These are phyloP conservation scores for Arabidopsis arenosa DNA, from an alignment of 345 rosid genomes.

Conservation along the genomic window DNA sequence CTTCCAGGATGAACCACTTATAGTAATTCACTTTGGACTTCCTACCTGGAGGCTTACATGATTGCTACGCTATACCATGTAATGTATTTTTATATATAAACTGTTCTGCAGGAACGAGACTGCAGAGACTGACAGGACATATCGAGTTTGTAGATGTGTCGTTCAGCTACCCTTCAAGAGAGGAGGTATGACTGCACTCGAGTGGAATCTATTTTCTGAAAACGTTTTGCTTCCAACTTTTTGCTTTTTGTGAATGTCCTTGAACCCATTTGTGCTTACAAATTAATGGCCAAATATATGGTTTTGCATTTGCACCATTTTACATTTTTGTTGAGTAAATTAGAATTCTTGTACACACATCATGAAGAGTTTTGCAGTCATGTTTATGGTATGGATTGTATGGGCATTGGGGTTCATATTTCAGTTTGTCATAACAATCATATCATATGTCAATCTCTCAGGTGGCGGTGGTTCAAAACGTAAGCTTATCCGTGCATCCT, in stretches of 20 bases:
- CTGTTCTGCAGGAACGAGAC: slow-evolving; percentile 55
- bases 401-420: neutral
- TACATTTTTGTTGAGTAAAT: neutral
- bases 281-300: slow-evolving; percentile 3
- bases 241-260: slow-evolving; percentile 10
- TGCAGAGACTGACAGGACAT: slow-evolving; percentile 65
- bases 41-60: slow-evolving; percentile 20
- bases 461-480: slow-evolving; percentile 73
- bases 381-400: neutral
- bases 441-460: slow-evolving; percentile 42
- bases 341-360: slow-evolving; percentile 15
- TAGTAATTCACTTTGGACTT: slow-evolving; percentile 21
- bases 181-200: slow-evolving; percentile 52
- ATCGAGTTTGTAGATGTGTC: slow-evolving; percentile 70
- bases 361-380: neutral
- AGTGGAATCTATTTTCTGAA: slow-evolving; percentile 6
- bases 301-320: slow-evolving; percentile 14
- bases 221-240: slow-evolving; percentile 18
- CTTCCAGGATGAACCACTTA: slow-evolving; percentile 7
- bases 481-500: slow-evolving; percentile 67
- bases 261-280: neutral
- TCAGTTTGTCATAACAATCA: slow-evolving; percentile 10
- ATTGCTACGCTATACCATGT: slow-evolving; percentile 25
- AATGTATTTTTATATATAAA: slow-evolving; percentile 23
- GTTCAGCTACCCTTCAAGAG: slow-evolving; percentile 73